Evolutionary conservation across 1,139 yeast genomes (phyloP), one percentile per base, ranked within the genome.

Genomic region (Diutina ranongensis): DNA sequence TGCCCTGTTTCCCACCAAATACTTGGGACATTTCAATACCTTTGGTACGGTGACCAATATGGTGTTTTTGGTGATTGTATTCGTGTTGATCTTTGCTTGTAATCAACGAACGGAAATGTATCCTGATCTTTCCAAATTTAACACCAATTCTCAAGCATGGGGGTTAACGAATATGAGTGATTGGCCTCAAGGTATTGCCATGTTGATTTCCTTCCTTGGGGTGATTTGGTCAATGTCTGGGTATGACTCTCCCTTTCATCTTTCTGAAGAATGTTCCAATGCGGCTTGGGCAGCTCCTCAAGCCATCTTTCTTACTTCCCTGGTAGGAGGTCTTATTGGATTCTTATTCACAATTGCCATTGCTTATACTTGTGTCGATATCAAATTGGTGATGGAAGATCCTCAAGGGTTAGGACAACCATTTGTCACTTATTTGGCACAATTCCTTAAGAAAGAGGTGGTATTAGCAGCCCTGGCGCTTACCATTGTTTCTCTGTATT

Each of bases 191-290:
- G 88, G 88, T 45, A 66, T 80, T 44, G 72, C 83, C 27, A 66
- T 79, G 57, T 63, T 80, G 49, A 68, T 77, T 72, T 67, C 78
- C 18, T 80, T 80, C 58, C 63, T 79, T 55, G 81, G 86, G 25
- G 80, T 75, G 46, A 77, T 80, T 55, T 82, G 88, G 88, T 77
- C 84, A 34, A 80, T 81, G 83, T 74, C 83, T 44, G 88, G 88
- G 19, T 81, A 78, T 55, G 89, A 82, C 57, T 75, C 84, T 19
- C 84, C 88, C 0, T 81, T 80, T 66, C 88, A 82, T 55, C 63
- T 82, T 47, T 71, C 85, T 16, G 92, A 82, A 59, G 87, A 81
- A 56, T 77, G 83, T 55, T 65, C 80, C 41, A 80, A 80, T 57
- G 84, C 87, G 9, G 65, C 71, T 13, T 63, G 65, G 32, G 80